A percentile compares a stretch with the other conserved stretches of the same genome.
phyloP scores from a whole-genome alignment of 2,329 filamentous ascomycete genomes.

The Neodidymelliopsis sp. region DNA sequence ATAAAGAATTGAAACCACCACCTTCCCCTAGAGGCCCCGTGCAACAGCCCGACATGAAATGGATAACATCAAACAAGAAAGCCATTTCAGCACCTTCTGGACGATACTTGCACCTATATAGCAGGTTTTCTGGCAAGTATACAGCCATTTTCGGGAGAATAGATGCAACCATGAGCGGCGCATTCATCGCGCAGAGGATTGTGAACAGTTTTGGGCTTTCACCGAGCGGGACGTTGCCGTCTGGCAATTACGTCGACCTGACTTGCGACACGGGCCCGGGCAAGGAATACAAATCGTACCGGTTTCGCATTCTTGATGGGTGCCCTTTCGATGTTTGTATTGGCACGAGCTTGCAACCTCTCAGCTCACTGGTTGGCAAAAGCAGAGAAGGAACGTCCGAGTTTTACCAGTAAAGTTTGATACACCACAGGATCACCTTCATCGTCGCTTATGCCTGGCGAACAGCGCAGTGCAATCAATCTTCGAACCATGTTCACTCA shows the following conservation, averaged over 20 bases:
- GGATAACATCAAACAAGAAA: background rate
- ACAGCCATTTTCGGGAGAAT: background rate
- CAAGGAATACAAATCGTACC: background rate
- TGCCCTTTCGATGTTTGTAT: constrained; percentile 12
- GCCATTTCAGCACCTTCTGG: background rate
- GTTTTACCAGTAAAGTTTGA: constrained; percentile 5
- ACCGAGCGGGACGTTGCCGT: background rate
- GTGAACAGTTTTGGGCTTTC: constrained; percentile 1
- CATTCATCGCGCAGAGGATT: background rate
- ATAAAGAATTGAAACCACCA: no score
- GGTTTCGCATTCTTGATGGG: constrained; percentile 9
- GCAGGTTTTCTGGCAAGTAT: background rate
- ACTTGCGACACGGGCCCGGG: background rate
- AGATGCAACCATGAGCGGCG: background rate
- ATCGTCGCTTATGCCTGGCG: constrained; percentile 1
- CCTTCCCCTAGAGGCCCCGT: background rate
- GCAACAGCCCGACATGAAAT: background rate
- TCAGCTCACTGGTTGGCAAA: background rate
- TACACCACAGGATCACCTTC: constrained; percentile 1
- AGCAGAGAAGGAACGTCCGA: no score
- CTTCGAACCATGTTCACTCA: background rate
- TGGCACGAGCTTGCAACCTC: constrained; percentile 1
- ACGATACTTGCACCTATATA: background rate
- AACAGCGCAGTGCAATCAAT: background rate
- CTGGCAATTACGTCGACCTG: constrained; percentile 6